Percentiles rank a stretch among this genome's conserved stretches.
These are phyloP conservation scores for Rhizopogon vinicolor DNA, from an alignment of 768 basidiomycete species.

Conservation along the genomic window DNA sequence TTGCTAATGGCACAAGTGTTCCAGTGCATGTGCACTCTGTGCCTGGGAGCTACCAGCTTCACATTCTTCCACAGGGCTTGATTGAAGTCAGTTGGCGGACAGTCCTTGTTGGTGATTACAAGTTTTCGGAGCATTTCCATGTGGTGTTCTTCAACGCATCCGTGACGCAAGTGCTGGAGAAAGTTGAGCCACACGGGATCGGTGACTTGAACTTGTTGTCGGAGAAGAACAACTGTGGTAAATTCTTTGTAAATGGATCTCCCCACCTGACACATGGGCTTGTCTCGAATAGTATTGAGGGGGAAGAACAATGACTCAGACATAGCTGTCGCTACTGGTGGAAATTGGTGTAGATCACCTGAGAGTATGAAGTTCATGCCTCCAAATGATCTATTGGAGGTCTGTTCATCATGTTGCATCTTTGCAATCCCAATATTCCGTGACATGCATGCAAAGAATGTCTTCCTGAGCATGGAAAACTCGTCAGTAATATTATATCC, in stretches of 20 bases:
- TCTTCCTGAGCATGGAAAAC: no score
- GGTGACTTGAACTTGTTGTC: constrained; percentile 27
- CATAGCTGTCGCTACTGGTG: constrained; percentile 4
- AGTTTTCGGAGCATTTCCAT: constrained; percentile 20
- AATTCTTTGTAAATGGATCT: constrained; percentile 23
- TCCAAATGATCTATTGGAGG: constrained; percentile 22
- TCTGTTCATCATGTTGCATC: background rate
- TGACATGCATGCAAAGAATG: no score
- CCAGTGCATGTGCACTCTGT: constrained; percentile 25
- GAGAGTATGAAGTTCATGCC: constrained; percentile 35
- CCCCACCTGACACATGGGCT: constrained; percentile 8
- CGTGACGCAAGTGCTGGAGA: constrained; percentile 19
- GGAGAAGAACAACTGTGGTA: constrained; percentile 26
- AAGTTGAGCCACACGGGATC: constrained; percentile 29
- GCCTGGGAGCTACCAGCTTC: constrained; percentile 24
- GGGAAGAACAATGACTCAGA: constrained; percentile 8
- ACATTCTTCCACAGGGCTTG: constrained; percentile 17
- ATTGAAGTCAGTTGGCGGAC: constrained; percentile 11
- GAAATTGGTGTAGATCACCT: constrained; percentile 38
- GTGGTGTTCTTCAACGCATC: constrained; percentile 18
- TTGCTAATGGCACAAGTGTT: constrained; percentile 9
- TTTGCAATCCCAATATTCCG: background rate
- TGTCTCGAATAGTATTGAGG: background rate
- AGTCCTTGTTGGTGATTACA: constrained; percentile 10
- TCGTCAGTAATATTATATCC: no score